A percentile compares a stretch with the other conserved stretches of the same genome.
Evolutionary conservation across 2,329 filamentous ascomycete species (phyloP).

Genomic region (Fusarium odoratissimum): DNA sequence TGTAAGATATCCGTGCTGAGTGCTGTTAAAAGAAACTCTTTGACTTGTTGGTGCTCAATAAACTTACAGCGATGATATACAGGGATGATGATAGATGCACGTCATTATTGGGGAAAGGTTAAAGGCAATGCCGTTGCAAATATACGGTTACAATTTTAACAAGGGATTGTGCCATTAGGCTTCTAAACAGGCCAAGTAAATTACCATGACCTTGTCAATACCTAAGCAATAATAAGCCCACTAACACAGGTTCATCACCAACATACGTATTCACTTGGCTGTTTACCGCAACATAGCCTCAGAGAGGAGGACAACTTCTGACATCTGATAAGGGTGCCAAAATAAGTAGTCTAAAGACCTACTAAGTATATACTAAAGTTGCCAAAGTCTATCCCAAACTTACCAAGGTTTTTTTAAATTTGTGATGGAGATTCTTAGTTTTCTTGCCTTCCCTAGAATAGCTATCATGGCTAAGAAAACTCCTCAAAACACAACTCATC

Average conservation of each 20-base stretch:
- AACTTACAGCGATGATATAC: neutral
- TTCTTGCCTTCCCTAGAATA: neutral
- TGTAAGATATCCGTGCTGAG: neutral
- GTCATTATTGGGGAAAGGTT: neutral
- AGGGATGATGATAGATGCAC: neutral
- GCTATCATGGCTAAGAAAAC: neutral
- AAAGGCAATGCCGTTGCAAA: neutral
- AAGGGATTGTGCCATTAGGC: neutral
- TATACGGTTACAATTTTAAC: neutral
- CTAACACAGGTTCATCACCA: neutral
- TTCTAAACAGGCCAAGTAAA: neutral
- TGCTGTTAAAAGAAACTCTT: constrained; percentile 1
- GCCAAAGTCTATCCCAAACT: neutral
- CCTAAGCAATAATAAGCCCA: neutral
- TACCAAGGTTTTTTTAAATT: too few relatives aligned
- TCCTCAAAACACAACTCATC: neutral
- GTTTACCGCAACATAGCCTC: neutral
- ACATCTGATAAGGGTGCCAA: neutral
- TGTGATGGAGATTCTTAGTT: neutral
- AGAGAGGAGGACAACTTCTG: neutral
- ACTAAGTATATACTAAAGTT: too few relatives aligned
- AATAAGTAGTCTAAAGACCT: neutral
- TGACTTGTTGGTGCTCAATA: neutral
- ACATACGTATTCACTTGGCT: neutral
- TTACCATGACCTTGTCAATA: neutral